phyloP scores from a whole-genome alignment of 2,329 filamentous ascomycete species.

The Clarireedia monteithiana region DNA sequence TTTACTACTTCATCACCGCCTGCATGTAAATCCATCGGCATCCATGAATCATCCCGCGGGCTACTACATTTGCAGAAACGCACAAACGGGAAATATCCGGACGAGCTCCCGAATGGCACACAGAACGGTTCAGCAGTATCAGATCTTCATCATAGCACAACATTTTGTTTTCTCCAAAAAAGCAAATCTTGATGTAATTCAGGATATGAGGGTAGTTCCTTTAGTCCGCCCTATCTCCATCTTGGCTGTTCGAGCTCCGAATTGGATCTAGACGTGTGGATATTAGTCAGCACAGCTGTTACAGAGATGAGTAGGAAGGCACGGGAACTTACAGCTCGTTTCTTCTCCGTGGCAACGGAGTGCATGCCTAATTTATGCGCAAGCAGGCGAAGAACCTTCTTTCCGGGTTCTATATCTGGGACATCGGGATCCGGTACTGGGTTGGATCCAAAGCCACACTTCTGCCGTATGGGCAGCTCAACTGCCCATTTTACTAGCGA shows the following conservation, averaged over 20 bases:
- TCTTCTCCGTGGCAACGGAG: slow-evolving; percentile 75
- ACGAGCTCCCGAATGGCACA: slow-evolving; percentile 26
- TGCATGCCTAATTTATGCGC: slow-evolving; percentile 67
- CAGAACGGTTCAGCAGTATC: slow-evolving; percentile 63
- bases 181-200: slow-evolving; percentile 16
- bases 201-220: slow-evolving; percentile 55
- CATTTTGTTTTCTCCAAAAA: background rate
- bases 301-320: too few species aligned
- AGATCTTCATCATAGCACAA: slow-evolving; percentile 57
- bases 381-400: slow-evolving; percentile 70
- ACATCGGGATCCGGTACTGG: slow-evolving; percentile 21
- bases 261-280: slow-evolving; percentile 56
- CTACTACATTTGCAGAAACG: slow-evolving; percentile 40
- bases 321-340: slow-evolving; percentile 63
- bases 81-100: slow-evolving; percentile 28
- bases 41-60: slow-evolving; percentile 19
- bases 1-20: slow-evolving; percentile 36
- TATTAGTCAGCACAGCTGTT: background rate
- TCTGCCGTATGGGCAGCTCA: slow-evolving; percentile 65
- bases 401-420: slow-evolving; percentile 61
- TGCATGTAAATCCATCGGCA: slow-evolving; percentile 20
- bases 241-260: slow-evolving; percentile 74
- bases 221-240: slow-evolving; percentile 66
- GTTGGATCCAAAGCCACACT: slow-evolving; percentile 68
- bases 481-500: slow-evolving; percentile 76